Conservation (phyloP, 257 asterid genomes). For the Solanum etuberosum region DNA sequence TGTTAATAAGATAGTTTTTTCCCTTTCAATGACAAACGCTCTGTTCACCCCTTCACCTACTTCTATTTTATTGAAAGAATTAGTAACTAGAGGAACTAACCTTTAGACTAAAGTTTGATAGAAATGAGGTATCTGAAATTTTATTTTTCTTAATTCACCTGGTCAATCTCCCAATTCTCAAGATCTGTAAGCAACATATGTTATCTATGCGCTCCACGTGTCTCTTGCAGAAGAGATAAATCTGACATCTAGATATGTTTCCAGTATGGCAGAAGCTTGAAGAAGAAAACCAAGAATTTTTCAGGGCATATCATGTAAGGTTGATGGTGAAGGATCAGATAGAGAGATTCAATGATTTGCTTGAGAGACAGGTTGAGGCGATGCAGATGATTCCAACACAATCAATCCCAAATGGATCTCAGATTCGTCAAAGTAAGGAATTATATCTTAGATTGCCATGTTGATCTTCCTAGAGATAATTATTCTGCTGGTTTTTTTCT, state of each 20-base stretch:
- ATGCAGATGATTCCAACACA: constrained; percentile 35
- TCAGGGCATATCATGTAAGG: constrained; percentile 70
- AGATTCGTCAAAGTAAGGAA: constrained; percentile 41
- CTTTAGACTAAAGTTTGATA: background rate
- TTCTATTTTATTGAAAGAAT: background rate
- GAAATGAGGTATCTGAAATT: background rate
- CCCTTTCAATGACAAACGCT: background rate
- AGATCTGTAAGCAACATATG: background rate
- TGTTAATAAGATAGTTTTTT: background rate
- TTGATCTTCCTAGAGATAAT: background rate
- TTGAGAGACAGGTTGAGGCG: constrained; percentile 70
- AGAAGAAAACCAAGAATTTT: constrained; percentile 75
- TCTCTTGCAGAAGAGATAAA: background rate
- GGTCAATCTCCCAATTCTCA: background rate
- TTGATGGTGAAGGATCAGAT: constrained; percentile 83
- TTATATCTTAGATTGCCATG: background rate
- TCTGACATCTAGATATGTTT: constrained; percentile 11
- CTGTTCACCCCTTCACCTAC: background rate
- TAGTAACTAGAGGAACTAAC: background rate
- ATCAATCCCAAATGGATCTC: constrained; percentile 45
- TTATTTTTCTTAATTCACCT: background rate
- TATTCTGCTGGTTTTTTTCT: background rate
- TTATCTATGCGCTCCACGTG: background rate
- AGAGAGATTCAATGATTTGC: constrained; percentile 58
- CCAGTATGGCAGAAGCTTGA: constrained; percentile 98